Conservation (phyloP, 495 filamentous ascomycete species). For the Neurospora sp. region DNA sequence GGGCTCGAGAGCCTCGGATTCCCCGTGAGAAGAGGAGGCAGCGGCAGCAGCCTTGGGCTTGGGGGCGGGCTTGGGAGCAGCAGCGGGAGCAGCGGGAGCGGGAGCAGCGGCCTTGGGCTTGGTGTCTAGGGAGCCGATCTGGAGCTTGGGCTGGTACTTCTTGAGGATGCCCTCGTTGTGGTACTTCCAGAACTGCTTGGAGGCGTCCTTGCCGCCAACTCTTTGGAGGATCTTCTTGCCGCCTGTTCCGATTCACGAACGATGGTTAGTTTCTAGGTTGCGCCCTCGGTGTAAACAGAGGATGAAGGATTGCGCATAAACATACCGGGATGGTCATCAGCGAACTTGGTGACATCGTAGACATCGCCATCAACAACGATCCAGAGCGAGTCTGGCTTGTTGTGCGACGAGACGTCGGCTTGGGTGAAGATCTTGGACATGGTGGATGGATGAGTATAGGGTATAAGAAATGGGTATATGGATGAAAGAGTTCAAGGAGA, state of each 20-base stretch:
- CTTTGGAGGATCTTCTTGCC: conserved; percentile 96
- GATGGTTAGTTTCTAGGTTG: not conserved
- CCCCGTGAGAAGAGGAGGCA: conserved; percentile 38
- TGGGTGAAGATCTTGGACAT: conserved; percentile 86
- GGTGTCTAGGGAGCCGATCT: conserved; percentile 81
- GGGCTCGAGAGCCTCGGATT: conserved; percentile 64
- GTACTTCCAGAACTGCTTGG: conserved; percentile 99
- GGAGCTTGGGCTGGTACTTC: conserved; percentile 82
- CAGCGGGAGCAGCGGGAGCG: conserved; percentile 42
- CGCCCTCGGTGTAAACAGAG: not conserved
- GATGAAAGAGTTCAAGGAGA: not conserved
- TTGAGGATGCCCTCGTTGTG: conserved; percentile 90
- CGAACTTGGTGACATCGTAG: conserved; percentile 90
- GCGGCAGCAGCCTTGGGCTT: conserved; percentile 43
- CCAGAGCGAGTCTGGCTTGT: conserved; percentile 75
- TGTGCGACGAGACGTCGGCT: conserved; percentile 81
- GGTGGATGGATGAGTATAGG: not conserved
- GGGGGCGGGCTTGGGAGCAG: conserved; percentile 26
- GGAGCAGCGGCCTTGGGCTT: conserved; percentile 57
- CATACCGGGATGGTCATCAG: conserved; percentile 81
- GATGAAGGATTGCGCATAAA: not conserved
- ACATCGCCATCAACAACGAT: conserved; percentile 93
- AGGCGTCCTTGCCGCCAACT: conserved; percentile 92
- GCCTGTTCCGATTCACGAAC: conserved; percentile 39
- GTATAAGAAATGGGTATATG: not conserved